Percentiles rank a stretch among this genome's conserved stretches.
phyloP scores from a whole-genome alignment of 1,284 basidiomycete species.

The Trichosporon asahii region DNA sequence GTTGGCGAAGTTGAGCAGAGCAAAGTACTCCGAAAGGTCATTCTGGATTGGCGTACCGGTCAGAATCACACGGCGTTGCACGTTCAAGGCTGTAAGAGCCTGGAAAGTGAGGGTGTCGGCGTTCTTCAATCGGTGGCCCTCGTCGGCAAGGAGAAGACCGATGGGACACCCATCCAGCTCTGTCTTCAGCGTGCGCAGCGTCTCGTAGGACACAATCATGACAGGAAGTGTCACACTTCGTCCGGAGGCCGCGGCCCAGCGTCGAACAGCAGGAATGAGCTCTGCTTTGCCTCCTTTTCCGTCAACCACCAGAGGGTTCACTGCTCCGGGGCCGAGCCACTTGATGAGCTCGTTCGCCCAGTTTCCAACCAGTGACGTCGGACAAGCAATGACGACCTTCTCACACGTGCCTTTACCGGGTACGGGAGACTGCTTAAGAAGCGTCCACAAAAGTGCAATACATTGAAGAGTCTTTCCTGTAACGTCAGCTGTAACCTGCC shows the following conservation, averaged over 20 bases:
- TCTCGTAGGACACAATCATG: slow-evolving; percentile 99
- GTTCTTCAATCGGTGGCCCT: slow-evolving; percentile 97
- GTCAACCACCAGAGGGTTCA: slow-evolving; percentile 78
- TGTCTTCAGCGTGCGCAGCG: slow-evolving; percentile 73
- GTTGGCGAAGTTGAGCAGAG: slow-evolving; percentile 93
- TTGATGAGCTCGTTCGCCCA: slow-evolving; percentile 98
- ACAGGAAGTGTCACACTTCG: slow-evolving; percentile 63
- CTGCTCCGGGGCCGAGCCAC: slow-evolving; percentile 82
- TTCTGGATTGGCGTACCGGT: slow-evolving; percentile 97
- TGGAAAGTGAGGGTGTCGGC: slow-evolving; percentile 88
- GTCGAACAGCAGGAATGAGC: slow-evolving; percentile 69
- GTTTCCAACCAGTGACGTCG: slow-evolving; percentile 92
- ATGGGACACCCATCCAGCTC: slow-evolving; percentile 77
- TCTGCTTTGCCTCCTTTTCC: slow-evolving; percentile 84
- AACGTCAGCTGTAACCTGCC: slow-evolving; percentile 1
- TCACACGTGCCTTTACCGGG: slow-evolving; percentile 84
- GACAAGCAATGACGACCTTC: slow-evolving; percentile 97
- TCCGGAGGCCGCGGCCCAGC: slow-evolving; percentile 83
- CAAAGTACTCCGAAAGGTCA: slow-evolving; percentile 95
- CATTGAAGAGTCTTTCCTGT: slow-evolving; percentile 85
- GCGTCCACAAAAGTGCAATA: slow-evolving; percentile 91
- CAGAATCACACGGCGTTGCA: slow-evolving; percentile 90
- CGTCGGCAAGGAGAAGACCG: slow-evolving; percentile 89
- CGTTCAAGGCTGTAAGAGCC: slow-evolving; percentile 77
- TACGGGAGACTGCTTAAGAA: slow-evolving; percentile 93